Conservation (phyloP, 345 rosid genomes). For the Streptanthus diversifolius region DNA sequence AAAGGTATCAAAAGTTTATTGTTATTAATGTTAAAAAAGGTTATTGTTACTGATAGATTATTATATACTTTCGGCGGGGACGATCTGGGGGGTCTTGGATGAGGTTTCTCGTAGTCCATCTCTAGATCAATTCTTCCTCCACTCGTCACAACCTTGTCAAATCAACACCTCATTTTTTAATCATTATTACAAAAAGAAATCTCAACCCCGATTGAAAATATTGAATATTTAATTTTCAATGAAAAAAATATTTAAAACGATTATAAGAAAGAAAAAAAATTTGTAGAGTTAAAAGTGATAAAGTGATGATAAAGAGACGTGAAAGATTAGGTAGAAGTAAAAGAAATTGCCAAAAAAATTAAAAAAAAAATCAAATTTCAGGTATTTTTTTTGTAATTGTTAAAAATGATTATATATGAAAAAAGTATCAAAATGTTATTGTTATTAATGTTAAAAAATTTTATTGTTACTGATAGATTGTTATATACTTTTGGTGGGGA, state of each 20-base stretch:
- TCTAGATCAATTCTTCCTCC: constrained; percentile 19
- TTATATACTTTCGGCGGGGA: no score
- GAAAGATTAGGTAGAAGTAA: neutral
- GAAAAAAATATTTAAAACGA: neutral
- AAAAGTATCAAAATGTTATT: no score
- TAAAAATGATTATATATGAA: no score
- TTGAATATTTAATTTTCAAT: neutral
- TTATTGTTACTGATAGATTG: no score
- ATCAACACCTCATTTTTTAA: neutral
- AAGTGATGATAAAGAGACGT: neutral
- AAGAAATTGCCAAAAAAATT: neutral
- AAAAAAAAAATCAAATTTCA: no score
- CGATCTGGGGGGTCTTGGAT: neutral
- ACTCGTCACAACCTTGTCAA: neutral
- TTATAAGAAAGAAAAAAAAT: no score
- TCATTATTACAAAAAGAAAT: neutral
- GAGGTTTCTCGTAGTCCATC: neutral
- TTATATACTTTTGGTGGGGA: no score
- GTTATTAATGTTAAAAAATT: no score
- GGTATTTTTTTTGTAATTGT: neutral
- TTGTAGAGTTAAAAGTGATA: neutral
- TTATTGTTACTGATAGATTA: no score
- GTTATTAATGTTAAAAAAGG: no score
- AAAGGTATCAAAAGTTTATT: no score
- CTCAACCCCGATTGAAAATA: no score